A percentile compares a stretch with the other conserved stretches of the same genome.
Evolutionary conservation across 441 rosid species (phyloP).

Genomic region (Manihot esculenta): DNA sequence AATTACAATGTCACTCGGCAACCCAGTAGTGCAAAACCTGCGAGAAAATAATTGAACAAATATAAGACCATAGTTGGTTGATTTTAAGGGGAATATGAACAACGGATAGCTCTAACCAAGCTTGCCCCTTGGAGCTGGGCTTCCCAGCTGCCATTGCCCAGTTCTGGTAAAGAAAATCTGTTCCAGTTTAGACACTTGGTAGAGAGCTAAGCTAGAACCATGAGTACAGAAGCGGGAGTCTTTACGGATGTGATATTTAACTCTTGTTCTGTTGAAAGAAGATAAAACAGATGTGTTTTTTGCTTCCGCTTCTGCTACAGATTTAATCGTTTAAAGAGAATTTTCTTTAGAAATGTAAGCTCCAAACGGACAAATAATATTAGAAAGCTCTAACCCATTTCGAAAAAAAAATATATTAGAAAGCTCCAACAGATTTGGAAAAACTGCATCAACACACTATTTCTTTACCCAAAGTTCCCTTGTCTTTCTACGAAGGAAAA

Average conservation of each 20-base stretch:
- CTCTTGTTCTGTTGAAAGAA: neutral
- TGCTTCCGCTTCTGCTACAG: neutral
- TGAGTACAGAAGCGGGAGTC: neutral
- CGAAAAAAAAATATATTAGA: conserved; percentile 33
- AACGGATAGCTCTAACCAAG: conserved; percentile 49
- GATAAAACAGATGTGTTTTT: neutral
- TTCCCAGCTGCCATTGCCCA: conserved; percentile 62
- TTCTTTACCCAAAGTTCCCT: conserved; percentile 8
- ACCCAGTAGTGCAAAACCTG: conserved; percentile 95
- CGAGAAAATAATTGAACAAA: neutral
- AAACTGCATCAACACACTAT: conserved; percentile 29
- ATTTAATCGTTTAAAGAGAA: neutral
- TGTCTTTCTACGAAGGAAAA: too few relatives aligned
- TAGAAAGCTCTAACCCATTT: conserved; percentile 33
- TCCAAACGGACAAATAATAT: conserved; percentile 37
- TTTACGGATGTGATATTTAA: neutral
- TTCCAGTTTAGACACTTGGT: conserved; percentile 11
- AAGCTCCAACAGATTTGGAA: conserved; percentile 40
- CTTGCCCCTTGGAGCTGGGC: conserved; percentile 75
- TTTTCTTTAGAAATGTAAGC: conserved; percentile 34
- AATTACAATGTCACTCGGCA: conserved; percentile 86
- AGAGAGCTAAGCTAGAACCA: conserved; percentile 35
- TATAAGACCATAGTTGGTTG: neutral
- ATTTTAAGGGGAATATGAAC: neutral
- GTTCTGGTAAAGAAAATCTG: neutral